Base-by-base conservation (phyloP, 805 yeast genomes). In the Kodamaea restingae region DNA sequence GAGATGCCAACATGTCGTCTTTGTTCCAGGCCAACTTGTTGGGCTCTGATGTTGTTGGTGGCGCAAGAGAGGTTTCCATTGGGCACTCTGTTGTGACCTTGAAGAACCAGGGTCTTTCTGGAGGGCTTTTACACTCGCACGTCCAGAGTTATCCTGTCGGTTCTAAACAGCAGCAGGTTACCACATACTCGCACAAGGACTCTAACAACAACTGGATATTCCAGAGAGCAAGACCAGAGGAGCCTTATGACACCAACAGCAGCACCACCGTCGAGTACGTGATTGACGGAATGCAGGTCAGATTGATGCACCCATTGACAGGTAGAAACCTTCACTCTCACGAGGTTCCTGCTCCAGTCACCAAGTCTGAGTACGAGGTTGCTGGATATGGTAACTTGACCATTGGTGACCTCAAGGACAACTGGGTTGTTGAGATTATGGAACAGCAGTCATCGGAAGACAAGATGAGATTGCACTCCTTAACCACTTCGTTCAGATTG, bases 401-500 rank as follows among this genome's bases (percentile, higher is more conserved):
- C 3, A 54, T 73, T 44, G 93, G 91, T 44, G 93, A 85, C 59
- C 58, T 57, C 20, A 81, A 81, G 55, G 95, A 85, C 63, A 78
- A 85, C 55, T 85, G 95, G 95, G 58, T 75, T 35, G 63, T 85
- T 40, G 91, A 84, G 61, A 69, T 84, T 46, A 76, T 74, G 41
- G 79, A 80, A 42, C 86, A 80, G 55, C 52, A 65, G 30, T 76
- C 75, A 22, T 46, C 61, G 12, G 85, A 79, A 54, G 81, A 83
- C 54, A 56, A 63, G 36, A 30, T 61, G 6, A 61, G 67, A 39
- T 55, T 88, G 39, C 95, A 86, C 63, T 93, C 97, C 12, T 73
- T 90, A 46, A 78, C 96, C 26, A 75, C 96, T 1, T 80, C 88
- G 15, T 78, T 93, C 65, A 76, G 96, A 62, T 67, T 93, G 49